Evolutionary conservation across 2,329 filamentous ascomycete species (phyloP), one percentile per base, ranked within the genome.

Genomic region (Chaetomium globosum): DNA sequence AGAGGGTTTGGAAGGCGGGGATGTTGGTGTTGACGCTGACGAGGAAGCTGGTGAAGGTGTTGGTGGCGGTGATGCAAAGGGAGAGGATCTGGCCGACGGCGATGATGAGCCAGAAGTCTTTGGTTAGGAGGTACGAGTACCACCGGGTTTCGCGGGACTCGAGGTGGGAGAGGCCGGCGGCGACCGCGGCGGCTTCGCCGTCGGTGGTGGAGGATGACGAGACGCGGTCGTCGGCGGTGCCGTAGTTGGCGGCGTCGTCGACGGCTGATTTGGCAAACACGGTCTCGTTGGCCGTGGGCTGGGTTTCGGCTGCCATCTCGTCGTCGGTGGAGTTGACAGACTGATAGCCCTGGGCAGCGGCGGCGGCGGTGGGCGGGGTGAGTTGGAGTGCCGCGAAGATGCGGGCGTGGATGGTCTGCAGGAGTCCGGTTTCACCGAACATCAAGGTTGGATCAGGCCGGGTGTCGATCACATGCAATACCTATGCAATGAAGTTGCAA

Each of bases 1-100:
- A 96, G 73, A 98, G 86, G 33, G 91, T 92, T 80, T 99, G 95
- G 81, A 98, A 97, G 63, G 95, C 92, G 8, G 95, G 95, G 71
- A 98, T 96, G 67, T 86, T 92, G 70, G 90, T 93, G 58, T 87
- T 85, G 5, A 79, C 77, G 10, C 76, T 73, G 64, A 83, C 83
- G 33, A 99, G 87, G 63, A 97, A 86, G 30, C 85, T 86, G 46
- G 90, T 91, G 75, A 98, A 92, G 56, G 95, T 98, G 82, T 96
- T 97, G 59, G 93, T 97, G 33, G 87, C 88, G 1, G 93, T 97
- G 78, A 96, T 95, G 80, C 92, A 93, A 65, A 99, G 86, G 4
- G 93, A 88, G 53, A 97, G 87, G 60, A 93, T 77, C 83, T 97
- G 93, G 65, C 93, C 93, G 66, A 98, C 80, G 57, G 87, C 66